phyloP scores from a whole-genome alignment of 257 asterid genomes.

The Ocimum tenuiflorum region DNA sequence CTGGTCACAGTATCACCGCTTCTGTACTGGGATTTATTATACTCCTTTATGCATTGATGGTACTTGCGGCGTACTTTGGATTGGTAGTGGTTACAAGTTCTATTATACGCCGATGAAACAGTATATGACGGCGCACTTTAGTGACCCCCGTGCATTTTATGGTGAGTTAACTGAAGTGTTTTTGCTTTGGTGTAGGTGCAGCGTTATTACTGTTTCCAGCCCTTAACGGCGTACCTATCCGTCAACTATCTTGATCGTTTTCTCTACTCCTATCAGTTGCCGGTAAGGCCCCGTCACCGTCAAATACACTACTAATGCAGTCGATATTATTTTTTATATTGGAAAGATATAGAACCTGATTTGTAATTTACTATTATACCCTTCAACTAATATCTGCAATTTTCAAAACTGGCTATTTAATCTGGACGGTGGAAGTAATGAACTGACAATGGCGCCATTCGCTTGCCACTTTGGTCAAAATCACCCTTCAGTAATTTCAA shows the following conservation, averaged over 20 bases:
- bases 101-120: conserved; percentile 30
- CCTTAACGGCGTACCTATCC: conserved; percentile 87
- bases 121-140: conserved; percentile 20
- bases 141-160: conserved; percentile 19
- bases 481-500: background rate
- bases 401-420: conserved; percentile 6
- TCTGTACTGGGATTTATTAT: background rate
- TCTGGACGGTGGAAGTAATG: background rate
- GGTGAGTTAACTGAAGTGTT: conserved; percentile 19
- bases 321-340: background rate
- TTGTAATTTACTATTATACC: background rate
- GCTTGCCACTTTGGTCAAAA: background rate
- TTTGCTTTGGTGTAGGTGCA: conserved; percentile 56
- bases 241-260: conserved; percentile 85
- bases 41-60: background rate
- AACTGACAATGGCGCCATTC: background rate
- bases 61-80: conserved; percentile 21
- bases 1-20: background rate
- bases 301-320: background rate
- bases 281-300: conserved; percentile 53
- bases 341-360: background rate
- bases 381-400: background rate
- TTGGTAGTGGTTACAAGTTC: background rate
- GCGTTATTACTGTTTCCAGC: conserved; percentile 73
- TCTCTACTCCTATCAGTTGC: conserved; percentile 58